Evolutionary conservation across 768 basidiomycete genomes (phyloP).

Genomic region (Rubroboletus pulcherrimus): DNA sequence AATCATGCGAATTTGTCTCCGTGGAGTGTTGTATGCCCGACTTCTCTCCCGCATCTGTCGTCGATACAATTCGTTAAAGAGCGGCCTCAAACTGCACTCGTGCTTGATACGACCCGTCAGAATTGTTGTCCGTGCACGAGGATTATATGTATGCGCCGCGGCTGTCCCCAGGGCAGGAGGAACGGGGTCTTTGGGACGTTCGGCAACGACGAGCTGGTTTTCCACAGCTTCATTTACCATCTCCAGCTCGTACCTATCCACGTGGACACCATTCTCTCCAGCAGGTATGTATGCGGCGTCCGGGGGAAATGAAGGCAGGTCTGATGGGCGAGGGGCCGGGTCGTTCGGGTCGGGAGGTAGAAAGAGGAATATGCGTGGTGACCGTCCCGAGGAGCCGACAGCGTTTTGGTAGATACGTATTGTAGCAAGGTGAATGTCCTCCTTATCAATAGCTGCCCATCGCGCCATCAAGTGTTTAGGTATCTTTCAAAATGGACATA

Average conservation of each 20-base stretch:
- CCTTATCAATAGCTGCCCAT: slow-evolving; percentile 73
- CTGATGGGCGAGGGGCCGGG: slow-evolving; percentile 28
- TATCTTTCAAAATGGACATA: slow-evolving; percentile 46
- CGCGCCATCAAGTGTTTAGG: slow-evolving; percentile 83
- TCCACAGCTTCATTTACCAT: slow-evolving; percentile 83
- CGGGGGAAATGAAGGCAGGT: slow-evolving; percentile 24
- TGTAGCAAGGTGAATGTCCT: slow-evolving; percentile 78
- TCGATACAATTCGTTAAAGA: slow-evolving; percentile 64
- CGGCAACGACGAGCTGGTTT: slow-evolving; percentile 83
- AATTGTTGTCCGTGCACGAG: slow-evolving; percentile 71
- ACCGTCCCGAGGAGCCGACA: slow-evolving; percentile 41
- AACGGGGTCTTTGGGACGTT: slow-evolving; percentile 65
- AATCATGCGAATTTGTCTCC: slow-evolving; percentile 66
- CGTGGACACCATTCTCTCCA: slow-evolving; percentile 29
- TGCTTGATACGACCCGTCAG: slow-evolving; percentile 79
- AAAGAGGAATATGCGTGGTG: slow-evolving; percentile 63
- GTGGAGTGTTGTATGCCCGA: slow-evolving; percentile 60
- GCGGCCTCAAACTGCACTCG: slow-evolving; percentile 70
- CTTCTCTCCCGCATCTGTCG: slow-evolving; percentile 70
- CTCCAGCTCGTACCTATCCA: slow-evolving; percentile 79
- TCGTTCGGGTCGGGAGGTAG: slow-evolving; percentile 55
- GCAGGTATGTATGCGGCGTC: slow-evolving; percentile 31
- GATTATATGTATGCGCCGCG: slow-evolving; percentile 41
- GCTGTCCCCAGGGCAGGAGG: slow-evolving; percentile 36
- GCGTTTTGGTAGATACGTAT: slow-evolving; percentile 71